Conservation (phyloP, 164 flowering plant species). For the Platanus orientalis region DNA sequence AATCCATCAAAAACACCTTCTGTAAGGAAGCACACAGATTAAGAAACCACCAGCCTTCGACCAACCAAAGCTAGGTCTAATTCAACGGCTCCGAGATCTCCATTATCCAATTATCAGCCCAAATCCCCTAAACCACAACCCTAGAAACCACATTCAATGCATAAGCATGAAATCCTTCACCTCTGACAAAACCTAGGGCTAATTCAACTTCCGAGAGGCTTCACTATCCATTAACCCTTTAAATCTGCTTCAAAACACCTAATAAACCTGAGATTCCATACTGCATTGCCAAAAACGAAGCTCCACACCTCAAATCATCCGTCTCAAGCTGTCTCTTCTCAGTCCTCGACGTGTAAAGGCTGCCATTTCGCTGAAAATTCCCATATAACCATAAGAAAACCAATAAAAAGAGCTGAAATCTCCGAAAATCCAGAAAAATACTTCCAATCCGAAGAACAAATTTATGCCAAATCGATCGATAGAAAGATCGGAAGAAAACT, state of each 20-base stretch:
- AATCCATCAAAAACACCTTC: not conserved
- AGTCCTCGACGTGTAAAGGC: slow-evolving; percentile 15
- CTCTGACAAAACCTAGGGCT: slow-evolving; percentile 15
- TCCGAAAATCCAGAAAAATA: not conserved
- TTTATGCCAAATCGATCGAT: not conserved
- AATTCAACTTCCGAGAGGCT: not conserved
- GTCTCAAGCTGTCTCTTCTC: slow-evolving; percentile 16
- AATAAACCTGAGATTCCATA: slow-evolving; percentile 33
- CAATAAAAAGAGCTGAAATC: not conserved
- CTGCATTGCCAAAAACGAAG: slow-evolving; percentile 31
- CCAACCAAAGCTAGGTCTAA: not conserved
- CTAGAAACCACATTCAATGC: not conserved
- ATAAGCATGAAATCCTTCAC: not conserved
- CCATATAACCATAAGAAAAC: slow-evolving; percentile 13
- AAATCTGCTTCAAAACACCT: slow-evolving; percentile 18
- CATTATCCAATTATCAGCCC: not conserved
- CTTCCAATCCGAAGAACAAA: not conserved
- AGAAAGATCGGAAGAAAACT: not conserved
- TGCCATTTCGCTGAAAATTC: slow-evolving; percentile 25
- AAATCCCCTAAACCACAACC: not conserved
- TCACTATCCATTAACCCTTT: not conserved
- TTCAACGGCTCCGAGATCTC: not conserved
- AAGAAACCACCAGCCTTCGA: slow-evolving; percentile 1
- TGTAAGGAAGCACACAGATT: not conserved
- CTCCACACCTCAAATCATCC: slow-evolving; percentile 11